phyloP scores from a whole-genome alignment of 2,329 filamentous ascomycete species.

The Colletotrichum lupini region DNA sequence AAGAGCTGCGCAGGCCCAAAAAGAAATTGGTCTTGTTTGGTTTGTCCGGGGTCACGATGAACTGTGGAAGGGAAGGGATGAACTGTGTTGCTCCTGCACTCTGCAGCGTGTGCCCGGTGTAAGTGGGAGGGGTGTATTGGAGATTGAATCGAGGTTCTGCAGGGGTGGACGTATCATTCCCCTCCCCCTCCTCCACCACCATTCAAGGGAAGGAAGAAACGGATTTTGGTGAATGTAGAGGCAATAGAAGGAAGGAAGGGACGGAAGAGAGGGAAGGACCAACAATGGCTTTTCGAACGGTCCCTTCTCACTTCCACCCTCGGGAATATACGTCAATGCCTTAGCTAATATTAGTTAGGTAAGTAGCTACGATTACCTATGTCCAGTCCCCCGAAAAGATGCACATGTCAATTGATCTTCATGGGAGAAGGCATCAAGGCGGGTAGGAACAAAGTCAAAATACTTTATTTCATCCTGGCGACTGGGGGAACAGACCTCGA shows the following conservation, averaged over 20 bases:
- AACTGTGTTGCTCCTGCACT: not conserved
- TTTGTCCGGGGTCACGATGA: not conserved
- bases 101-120: not conserved
- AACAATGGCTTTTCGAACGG: not conserved
- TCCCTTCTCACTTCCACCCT: not conserved
- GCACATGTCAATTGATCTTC: not conserved
- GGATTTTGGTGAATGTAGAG: not conserved
- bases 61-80: not conserved
- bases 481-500: not conserved
- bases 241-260: not conserved
- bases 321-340: not conserved
- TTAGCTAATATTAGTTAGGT: not conserved
- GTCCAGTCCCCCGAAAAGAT: not conserved
- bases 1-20: not conserved
- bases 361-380: not conserved
- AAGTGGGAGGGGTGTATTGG: not conserved
- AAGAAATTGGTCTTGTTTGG: slow-evolving; percentile 23
- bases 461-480: not conserved
- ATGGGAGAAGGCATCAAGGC: not conserved
- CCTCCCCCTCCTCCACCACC: not conserved
- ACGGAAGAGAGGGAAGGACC: not conserved
- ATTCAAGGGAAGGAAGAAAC: not conserved
- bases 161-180: not conserved
- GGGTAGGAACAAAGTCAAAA: not conserved
- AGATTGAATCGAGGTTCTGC: not conserved